Evolutionary conservation across 768 basidiomycete species (phyloP).

Genomic region (Agaricus subrufescens): DNA sequence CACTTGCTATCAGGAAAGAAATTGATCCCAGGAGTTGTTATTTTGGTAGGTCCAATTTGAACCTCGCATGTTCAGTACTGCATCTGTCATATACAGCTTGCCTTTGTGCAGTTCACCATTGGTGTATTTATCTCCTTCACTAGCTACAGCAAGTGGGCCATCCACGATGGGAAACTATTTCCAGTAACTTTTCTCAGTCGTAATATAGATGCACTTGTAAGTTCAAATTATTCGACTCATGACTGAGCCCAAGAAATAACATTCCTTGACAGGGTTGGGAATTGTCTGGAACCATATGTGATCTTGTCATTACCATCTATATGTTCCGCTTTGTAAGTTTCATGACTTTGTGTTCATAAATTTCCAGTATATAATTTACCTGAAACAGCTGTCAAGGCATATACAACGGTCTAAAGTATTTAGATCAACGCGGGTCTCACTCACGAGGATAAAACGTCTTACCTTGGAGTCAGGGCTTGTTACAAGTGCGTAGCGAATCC

Average conservation of each 20-base stretch:
- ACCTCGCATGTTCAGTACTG: neutral
- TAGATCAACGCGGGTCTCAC: neutral
- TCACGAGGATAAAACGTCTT: conserved; percentile 1
- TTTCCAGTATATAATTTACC: neutral
- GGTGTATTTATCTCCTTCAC: neutral
- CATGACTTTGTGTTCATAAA: neutral
- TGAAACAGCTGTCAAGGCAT: neutral
- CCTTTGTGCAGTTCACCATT: neutral
- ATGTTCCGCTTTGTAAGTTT: conserved; percentile 1
- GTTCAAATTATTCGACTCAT: too few species aligned
- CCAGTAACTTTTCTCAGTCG: too few species aligned
- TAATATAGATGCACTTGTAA: neutral
- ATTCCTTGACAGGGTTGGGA: neutral
- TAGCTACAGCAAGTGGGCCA: neutral
- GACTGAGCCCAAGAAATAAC: neutral
- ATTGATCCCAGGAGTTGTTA: neutral
- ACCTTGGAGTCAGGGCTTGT: neutral
- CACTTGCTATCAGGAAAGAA: neutral
- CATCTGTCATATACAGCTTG: neutral
- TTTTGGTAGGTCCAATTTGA: neutral
- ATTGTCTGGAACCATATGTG: neutral
- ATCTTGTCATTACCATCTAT: conserved; percentile 1
- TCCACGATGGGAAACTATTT: neutral
- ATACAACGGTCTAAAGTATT: neutral
- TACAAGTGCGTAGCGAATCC: neutral